Evolutionary conservation across 441 rosid species (phyloP).

Genomic region (Erodium moschatum): DNA sequence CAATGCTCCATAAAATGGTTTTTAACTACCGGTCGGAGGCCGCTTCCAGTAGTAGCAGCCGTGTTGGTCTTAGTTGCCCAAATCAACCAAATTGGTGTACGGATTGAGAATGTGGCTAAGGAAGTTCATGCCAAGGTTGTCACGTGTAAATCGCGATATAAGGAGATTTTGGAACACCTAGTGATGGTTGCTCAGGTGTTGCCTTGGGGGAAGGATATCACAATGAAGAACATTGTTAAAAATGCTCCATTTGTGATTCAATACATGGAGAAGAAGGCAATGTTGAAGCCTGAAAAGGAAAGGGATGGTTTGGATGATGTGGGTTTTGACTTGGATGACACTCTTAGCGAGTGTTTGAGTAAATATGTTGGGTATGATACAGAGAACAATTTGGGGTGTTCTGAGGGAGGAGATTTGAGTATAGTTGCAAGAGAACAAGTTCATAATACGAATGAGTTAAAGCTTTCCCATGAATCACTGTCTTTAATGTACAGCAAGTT

Average conservation of each 20-base stretch:
- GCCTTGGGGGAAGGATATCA: slow-evolving; percentile 82
- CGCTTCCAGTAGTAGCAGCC: slow-evolving; percentile 61
- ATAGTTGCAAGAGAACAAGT: slow-evolving; percentile 9
- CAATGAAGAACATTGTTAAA: slow-evolving; percentile 55
- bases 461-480: slow-evolving; percentile 45
- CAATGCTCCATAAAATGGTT: slow-evolving; percentile 75
- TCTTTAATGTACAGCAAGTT: slow-evolving; percentile 38
- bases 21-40: slow-evolving; percentile 65
- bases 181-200: slow-evolving; percentile 63
- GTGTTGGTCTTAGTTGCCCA: slow-evolving; percentile 51
- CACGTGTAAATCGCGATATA: slow-evolving; percentile 48
- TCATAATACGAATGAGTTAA: slow-evolving; percentile 24
- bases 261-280: slow-evolving; percentile 68
- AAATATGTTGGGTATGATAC: slow-evolving; percentile 30
- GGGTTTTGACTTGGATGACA: slow-evolving; percentile 38
- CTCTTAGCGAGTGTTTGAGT: slow-evolving; percentile 44
- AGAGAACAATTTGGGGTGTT: slow-evolving; percentile 29
- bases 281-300: slow-evolving; percentile 28
- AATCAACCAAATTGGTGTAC: slow-evolving; percentile 18
- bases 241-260: slow-evolving; percentile 50
- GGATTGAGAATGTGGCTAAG: slow-evolving; percentile 45
- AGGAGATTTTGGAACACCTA: slow-evolving; percentile 51
- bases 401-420: slow-evolving; percentile 26
- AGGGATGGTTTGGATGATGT: slow-evolving; percentile 11
- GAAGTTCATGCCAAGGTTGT: slow-evolving; percentile 31